A percentile compares a stretch with the other conserved stretches of the same genome.
Evolutionary conservation across 208 protist genomes (phyloP).

Genomic region (Polymyxa betae): DNA sequence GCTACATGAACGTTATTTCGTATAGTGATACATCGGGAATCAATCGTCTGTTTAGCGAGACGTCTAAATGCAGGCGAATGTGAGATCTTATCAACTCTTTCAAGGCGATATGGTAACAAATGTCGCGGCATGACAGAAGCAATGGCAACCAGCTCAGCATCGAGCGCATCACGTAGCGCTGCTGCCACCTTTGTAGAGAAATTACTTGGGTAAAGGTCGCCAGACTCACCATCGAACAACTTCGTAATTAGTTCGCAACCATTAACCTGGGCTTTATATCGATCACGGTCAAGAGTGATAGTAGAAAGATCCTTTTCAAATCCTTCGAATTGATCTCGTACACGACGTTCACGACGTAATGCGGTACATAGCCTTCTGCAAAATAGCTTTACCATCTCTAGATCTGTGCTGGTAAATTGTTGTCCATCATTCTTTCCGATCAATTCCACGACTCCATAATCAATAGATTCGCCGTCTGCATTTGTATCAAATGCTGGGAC

Average conservation of each 20-base stretch:
- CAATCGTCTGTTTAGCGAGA: slow-evolving; percentile 20
- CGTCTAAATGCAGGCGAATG: background rate
- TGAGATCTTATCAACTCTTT: slow-evolving; percentile 39
- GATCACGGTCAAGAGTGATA: background rate
- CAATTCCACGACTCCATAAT: background rate
- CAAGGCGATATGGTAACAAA: background rate
- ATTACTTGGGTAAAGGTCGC: slow-evolving; percentile 12
- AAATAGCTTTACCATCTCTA: background rate
- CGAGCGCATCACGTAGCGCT: background rate
- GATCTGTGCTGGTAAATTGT: background rate
- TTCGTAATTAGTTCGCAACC: background rate
- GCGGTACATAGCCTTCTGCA: background rate
- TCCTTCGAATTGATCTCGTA: background rate
- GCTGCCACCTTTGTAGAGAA: background rate
- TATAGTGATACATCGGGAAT: background rate
- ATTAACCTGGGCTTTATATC: background rate
- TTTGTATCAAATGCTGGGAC: background rate
- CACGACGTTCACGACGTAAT: background rate
- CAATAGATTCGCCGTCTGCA: background rate
- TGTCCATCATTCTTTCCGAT: background rate
- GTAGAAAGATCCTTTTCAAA: background rate
- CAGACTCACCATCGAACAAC: background rate
- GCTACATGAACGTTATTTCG: background rate
- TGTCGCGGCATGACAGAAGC: slow-evolving; percentile 27
- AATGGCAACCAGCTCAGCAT: background rate